Evolutionary conservation across 2,329 filamentous ascomycete genomes (phyloP).

Genomic region (Talaromyces amestolkiae): DNA sequence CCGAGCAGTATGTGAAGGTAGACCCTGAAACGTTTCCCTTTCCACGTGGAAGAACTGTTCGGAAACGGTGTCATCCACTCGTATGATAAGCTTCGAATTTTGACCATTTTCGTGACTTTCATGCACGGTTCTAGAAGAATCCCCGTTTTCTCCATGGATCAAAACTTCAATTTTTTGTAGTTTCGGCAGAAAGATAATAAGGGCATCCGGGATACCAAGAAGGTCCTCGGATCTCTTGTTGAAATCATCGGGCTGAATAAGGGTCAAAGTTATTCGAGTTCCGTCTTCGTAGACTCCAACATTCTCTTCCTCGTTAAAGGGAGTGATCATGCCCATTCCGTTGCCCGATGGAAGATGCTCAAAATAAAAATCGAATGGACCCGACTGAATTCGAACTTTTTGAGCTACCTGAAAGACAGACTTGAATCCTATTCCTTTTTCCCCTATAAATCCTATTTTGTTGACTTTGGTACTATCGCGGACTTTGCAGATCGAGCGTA

Average conservation of each 20-base stretch:
- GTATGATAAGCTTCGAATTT: background rate
- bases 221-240: background rate
- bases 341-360: slow-evolving; percentile 37
- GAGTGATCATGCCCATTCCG: slow-evolving; percentile 53
- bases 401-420: slow-evolving; percentile 36
- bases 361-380: slow-evolving; percentile 38
- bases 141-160: background rate
- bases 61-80: background rate
- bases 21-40: background rate
- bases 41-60: background rate
- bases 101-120: background rate
- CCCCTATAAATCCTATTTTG: slow-evolving; percentile 31
- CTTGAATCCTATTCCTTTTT: slow-evolving; percentile 40
- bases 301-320: background rate
- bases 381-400: slow-evolving; percentile 42
- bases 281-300: background rate
- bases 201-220: background rate
- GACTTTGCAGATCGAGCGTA: slow-evolving; percentile 1
- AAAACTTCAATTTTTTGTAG: background rate
- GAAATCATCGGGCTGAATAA: background rate
- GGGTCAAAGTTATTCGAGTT: background rate
- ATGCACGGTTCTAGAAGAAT: background rate
- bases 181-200: background rate
- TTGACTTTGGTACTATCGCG: slow-evolving; percentile 26
- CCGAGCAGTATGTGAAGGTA: background rate